Conservation (phyloP, 768 basidiomycete species). For the Trametes villosa region DNA sequence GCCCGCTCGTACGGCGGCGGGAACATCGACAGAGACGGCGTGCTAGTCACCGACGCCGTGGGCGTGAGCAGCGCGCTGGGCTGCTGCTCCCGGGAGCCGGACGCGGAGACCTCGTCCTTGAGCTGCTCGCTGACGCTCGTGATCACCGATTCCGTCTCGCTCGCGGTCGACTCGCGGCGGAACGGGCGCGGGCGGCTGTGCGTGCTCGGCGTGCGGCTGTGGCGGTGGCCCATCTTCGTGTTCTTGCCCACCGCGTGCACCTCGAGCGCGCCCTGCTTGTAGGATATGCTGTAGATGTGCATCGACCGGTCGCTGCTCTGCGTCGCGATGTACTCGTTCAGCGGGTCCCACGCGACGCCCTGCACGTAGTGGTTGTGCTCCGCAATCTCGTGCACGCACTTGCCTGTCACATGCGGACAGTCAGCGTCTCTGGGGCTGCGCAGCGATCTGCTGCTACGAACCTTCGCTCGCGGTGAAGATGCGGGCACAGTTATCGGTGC, state of each 20-base stretch:
- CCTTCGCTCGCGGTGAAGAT: constrained; percentile 80
- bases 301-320: constrained; percentile 96
- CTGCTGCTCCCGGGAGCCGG: constrained; percentile 35
- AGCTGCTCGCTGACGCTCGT: constrained; percentile 57
- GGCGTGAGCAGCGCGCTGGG: constrained; percentile 58
- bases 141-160: constrained; percentile 71
- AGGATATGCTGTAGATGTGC: constrained; percentile 87
- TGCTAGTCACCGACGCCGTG: constrained; percentile 68
- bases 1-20: constrained; percentile 69
- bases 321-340: constrained; percentile 96
- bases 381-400: constrained; percentile 86
- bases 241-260: constrained; percentile 92
- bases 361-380: constrained; percentile 98
- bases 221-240: constrained; percentile 71
- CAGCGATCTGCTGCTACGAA: constrained; percentile 37
- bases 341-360: constrained; percentile 98
- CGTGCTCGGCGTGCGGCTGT: constrained; percentile 70
- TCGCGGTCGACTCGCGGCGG: constrained; percentile 73
- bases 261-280: constrained; percentile 81
- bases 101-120: constrained; percentile 50
- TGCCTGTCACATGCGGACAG: constrained; percentile 54
- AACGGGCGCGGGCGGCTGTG: constrained; percentile 60
- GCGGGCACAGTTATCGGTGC: constrained; percentile 93
- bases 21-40: constrained; percentile 60
- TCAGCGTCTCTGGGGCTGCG: neutral